Percentiles rank a stretch among this genome's conserved stretches.
Conservation (phyloP, 208 protist species). For the Crithidia bombi region DNA sequence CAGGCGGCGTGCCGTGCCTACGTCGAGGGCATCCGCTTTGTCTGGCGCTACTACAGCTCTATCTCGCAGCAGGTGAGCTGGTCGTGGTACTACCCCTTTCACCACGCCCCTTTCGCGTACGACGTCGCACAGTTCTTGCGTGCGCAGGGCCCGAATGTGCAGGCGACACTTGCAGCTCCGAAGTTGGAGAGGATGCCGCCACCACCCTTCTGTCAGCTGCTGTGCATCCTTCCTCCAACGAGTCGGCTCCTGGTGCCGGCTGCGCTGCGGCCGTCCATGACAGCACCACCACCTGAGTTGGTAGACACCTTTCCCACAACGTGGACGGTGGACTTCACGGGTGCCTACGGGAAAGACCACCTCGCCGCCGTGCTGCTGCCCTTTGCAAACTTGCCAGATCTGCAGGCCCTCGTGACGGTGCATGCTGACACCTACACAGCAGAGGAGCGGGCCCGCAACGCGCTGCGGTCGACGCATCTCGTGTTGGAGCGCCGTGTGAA, state of each 20-base stretch:
- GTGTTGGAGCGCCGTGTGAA: slow-evolving; percentile 32
- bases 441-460: slow-evolving; percentile 42
- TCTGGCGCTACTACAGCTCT: slow-evolving; percentile 86
- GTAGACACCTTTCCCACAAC: slow-evolving; percentile 56
- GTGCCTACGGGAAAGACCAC: slow-evolving; percentile 64
- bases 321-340: slow-evolving; percentile 79
- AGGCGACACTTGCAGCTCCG: slow-evolving; percentile 35
- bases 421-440: slow-evolving; percentile 26
- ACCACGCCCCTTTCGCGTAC: slow-evolving; percentile 72
- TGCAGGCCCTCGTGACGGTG: slow-evolving; percentile 43
- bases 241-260: slow-evolving; percentile 57
- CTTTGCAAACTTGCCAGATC: slow-evolving; percentile 58
- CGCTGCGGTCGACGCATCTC: slow-evolving; percentile 33
- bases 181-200: slow-evolving; percentile 51
- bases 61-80: slow-evolving; percentile 60
- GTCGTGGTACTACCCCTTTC: slow-evolving; percentile 84
- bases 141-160: slow-evolving; percentile 37
- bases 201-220: slow-evolving; percentile 67
- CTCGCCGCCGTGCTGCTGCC: slow-evolving; percentile 73
- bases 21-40: slow-evolving; percentile 77
- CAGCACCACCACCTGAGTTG: slow-evolving; percentile 40
- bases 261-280: slow-evolving; percentile 57
- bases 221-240: slow-evolving; percentile 78
- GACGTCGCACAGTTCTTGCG: slow-evolving; percentile 67
- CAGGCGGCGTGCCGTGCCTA: slow-evolving; percentile 70